A percentile compares a stretch with the other conserved stretches of the same genome.
Conservation (phyloP, 2,329 filamentous ascomycete genomes). For the Fusarium begoniae region DNA sequence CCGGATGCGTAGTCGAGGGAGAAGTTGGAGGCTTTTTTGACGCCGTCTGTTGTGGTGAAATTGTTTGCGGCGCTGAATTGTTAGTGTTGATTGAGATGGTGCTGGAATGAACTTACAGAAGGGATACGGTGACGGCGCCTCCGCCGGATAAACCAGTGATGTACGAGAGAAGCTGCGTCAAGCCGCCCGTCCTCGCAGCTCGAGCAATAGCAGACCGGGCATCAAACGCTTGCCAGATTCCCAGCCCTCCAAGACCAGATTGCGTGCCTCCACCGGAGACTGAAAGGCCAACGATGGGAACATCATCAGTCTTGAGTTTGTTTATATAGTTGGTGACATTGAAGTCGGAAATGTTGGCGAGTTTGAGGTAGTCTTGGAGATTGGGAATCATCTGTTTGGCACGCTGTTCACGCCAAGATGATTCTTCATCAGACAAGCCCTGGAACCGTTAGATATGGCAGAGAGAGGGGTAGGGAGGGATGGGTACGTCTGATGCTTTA, state of each 20-base stretch:
- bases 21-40: constrained; percentile 38
- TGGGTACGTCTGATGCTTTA: constrained; percentile 2
- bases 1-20: constrained; percentile 31
- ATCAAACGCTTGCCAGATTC: constrained; percentile 44
- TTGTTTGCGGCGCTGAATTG: constrained; percentile 37
- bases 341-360: constrained; percentile 35
- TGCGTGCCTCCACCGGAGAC: constrained; percentile 44
- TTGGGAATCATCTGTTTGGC: constrained; percentile 33
- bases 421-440: constrained; percentile 38
- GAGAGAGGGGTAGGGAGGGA: accelerated
- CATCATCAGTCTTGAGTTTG: constrained; percentile 27
- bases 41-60: constrained; percentile 30
- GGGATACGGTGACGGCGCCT: constrained; percentile 39
- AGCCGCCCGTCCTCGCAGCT: constrained; percentile 35
- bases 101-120: constrained; percentile 18
- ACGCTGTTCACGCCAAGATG: constrained; percentile 32
- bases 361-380: constrained; percentile 33
- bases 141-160: constrained; percentile 43
- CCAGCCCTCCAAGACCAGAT: constrained; percentile 43
- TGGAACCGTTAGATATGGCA: background rate
- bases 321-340: constrained; percentile 34
- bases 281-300: constrained; percentile 39
- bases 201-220: constrained; percentile 30
- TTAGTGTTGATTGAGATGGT: accelerated
- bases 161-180: constrained; percentile 40